phyloP scores from a whole-genome alignment of 305 asterid species.

The Solanum chacoense region DNA sequence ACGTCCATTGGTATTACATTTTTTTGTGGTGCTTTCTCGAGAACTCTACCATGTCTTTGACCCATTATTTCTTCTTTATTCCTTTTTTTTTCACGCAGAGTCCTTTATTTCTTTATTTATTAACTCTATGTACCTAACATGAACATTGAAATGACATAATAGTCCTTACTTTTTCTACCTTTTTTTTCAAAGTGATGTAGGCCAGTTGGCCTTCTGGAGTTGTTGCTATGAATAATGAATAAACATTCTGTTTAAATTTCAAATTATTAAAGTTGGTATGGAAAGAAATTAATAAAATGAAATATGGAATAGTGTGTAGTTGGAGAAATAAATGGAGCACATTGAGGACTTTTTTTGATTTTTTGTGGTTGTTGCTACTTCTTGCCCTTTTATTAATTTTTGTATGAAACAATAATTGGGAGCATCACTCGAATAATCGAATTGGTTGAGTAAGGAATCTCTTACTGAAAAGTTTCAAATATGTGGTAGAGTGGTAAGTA shows the following conservation, averaged over 20 bases:
- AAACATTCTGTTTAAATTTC: slow-evolving; percentile 1
- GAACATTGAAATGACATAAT: not conserved
- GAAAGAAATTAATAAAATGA: not conserved
- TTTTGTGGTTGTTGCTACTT: not conserved
- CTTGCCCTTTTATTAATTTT: not conserved
- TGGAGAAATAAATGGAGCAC: not conserved
- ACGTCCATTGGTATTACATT: not conserved
- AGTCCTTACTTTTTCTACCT: not conserved
- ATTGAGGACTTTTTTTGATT: not conserved
- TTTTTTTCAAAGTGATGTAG: not conserved
- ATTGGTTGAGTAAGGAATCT: not conserved
- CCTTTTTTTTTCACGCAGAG: not conserved
- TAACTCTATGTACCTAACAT: not conserved
- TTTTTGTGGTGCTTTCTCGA: not conserved
- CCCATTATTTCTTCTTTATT: not conserved
- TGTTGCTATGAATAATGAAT: not conserved
- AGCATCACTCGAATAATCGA: not conserved
- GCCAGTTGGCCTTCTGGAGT: not conserved
- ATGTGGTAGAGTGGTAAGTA: too few relatives aligned
- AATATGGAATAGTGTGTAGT: not conserved
- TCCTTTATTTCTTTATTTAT: not conserved
- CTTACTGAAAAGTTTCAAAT: rapidly evolving
- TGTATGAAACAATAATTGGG: not conserved
- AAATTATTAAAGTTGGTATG: not conserved
- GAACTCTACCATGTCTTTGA: slow-evolving; percentile 5